Base-by-base conservation (phyloP, 345 rosid genomes). In the Populus alba region DNA sequence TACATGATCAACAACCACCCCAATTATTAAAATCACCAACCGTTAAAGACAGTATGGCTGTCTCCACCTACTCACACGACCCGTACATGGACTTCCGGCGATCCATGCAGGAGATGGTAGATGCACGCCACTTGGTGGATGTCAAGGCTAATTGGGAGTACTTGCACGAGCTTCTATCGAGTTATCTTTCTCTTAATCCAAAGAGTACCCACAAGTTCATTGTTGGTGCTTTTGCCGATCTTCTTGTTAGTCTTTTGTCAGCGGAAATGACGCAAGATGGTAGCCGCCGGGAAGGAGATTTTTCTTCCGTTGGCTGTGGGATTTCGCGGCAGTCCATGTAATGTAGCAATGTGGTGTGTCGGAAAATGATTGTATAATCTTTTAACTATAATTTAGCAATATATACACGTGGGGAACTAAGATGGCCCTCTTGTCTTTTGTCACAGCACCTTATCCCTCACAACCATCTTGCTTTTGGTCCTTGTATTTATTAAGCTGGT, bases 81-180 rank as follows among this genome's bases (percentile, higher is more conserved):
- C 99, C 99, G 1, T 88, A 86, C 84, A 77, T 84, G 72, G 98
- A 93, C 79, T 94, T 96, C 90, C 77, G 98, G 79, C 81, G 77
- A 82, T 96, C 99, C 79, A 96, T 96, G 99, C 90, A 91, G 73
- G 99, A 96, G 87, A 96, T 96, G 99, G 92, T 92, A 80, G 94
- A 93, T 79, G 98, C 97, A 33, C 88, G 83, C 47, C 81, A 71
- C 69, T 78, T 88, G 66, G 75, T 81, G 10, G 97, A 93, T 66
- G 90, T 87, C 27, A 78, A 82, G 79, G 86, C 88, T 29, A 81
- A 88, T 74, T 94, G 95, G 88, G 92, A 96, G 4, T 89, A 78
- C 86, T 85, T 95, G 86, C 90, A 90, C 66, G 97, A 95, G 88
- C 90, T 95, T 45, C 87, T 95, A 27, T 81, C 86, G 51, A 87